phyloP scores from a whole-genome alignment of 768 basidiomycete genomes.

The Pleurotus tuoliensis region DNA sequence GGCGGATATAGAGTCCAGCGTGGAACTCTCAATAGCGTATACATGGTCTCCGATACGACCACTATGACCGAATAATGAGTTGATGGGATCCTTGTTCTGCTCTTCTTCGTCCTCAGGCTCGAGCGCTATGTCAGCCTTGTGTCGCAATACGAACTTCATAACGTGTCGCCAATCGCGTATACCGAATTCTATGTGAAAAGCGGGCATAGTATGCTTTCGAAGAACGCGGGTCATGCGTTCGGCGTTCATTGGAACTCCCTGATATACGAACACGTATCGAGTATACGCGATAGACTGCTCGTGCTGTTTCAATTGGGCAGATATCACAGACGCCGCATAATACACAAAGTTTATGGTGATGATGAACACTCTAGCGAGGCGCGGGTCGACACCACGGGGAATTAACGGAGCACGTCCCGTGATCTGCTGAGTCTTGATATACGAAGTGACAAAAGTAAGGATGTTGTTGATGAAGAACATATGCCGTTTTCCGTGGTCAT shows the following conservation, averaged over 20 bases:
- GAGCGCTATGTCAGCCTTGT: background rate
- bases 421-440: slow-evolving; percentile 13
- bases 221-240: background rate
- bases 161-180: slow-evolving; percentile 4
- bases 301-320: background rate
- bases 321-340: background rate
- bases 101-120: background rate
- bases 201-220: background rate
- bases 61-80: slow-evolving; percentile 2
- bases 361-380: background rate
- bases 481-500: background rate
- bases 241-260: slow-evolving; percentile 1
- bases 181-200: background rate
- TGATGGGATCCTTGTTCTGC: background rate
- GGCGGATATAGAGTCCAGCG: too few relatives aligned
- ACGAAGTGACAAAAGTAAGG: slow-evolving; percentile 8
- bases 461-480: slow-evolving; percentile 15
- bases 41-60: background rate
- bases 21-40: background rate
- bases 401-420: slow-evolving; percentile 1
- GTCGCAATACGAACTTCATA: background rate
- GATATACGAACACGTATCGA: slow-evolving; percentile 8
- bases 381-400: background rate
- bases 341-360: background rate
- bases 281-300: background rate